These are phyloP conservation scores for Auricularia auricula-judae DNA, from an alignment of 768 basidiomycete species.

Conservation along the genomic window DNA sequence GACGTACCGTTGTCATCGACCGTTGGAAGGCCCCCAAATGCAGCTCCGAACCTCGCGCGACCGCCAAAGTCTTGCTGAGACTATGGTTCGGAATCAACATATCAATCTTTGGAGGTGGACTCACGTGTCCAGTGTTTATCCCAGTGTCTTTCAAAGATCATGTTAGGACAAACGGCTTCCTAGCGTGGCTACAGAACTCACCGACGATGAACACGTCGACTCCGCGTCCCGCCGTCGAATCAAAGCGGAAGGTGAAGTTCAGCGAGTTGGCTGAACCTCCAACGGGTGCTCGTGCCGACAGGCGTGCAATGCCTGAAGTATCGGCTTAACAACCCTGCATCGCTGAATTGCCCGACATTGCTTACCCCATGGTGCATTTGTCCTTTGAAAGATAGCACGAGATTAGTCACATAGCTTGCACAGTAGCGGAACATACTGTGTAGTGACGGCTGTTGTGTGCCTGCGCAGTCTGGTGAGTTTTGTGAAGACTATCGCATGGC, in stretches of 20 bases:
- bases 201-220: conserved; percentile 33
- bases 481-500: neutral
- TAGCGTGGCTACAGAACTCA: neutral
- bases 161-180: too few species aligned
- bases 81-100: neutral
- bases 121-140: conserved; percentile 14
- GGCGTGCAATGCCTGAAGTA: conserved; percentile 5
- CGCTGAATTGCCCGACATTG: too few species aligned
- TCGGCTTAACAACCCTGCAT: too few species aligned
- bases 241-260: conserved; percentile 23
- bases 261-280: neutral
- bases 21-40: conserved; percentile 19
- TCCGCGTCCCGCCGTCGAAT: conserved; percentile 21
- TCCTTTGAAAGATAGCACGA: conserved; percentile 1
- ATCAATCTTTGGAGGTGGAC: neutral
- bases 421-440: conserved; percentile 5
- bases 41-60: conserved; percentile 30
- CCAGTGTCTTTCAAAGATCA: conserved; percentile 8
- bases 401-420: neutral
- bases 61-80: conserved; percentile 28
- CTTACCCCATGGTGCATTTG: conserved; percentile 15
- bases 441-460: conserved; percentile 10
- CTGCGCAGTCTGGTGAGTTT: neutral
- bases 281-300: neutral
- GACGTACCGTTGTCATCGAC: conserved; percentile 2